Percentiles rank a stretch among this genome's conserved stretches.
Evolutionary conservation across 1,284 basidiomycete species (phyloP).

Genomic region (Cryptococcus jaspeensis): DNA sequence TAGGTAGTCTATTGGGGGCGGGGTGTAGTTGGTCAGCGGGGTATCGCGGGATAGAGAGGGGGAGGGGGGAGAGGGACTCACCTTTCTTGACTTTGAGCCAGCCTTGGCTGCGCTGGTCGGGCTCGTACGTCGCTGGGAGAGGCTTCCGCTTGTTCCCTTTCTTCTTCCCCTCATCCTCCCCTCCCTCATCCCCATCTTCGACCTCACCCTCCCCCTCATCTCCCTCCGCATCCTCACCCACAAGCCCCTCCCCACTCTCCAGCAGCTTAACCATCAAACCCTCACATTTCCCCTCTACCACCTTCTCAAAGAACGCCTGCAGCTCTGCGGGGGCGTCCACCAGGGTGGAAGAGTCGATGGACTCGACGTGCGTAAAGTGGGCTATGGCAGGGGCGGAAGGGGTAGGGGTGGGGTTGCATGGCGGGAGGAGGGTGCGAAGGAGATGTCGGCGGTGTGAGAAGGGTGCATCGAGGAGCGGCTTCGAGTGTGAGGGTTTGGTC

Average conservation of each 20-base stretch:
- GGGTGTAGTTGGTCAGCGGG: background rate
- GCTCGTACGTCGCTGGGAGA: constrained; percentile 84
- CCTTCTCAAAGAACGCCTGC: constrained; percentile 73
- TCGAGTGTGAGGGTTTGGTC: too few relatives aligned
- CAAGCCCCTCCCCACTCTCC: constrained; percentile 47
- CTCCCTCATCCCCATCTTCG: constrained; percentile 28
- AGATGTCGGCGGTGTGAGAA: constrained; percentile 71
- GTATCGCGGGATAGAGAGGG: constrained; percentile 60
- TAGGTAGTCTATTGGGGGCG: constrained; percentile 38
- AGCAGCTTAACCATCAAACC: constrained; percentile 90
- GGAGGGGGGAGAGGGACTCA: constrained; percentile 12
- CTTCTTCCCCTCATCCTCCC: constrained; percentile 29
- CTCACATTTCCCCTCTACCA: constrained; percentile 80
- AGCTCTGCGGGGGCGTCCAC: constrained; percentile 58
- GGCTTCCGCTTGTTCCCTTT: constrained; percentile 60
- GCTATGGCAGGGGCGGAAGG: constrained; percentile 58
- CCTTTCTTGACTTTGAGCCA: constrained; percentile 82
- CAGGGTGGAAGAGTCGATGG: constrained; percentile 62
- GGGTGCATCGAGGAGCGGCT: constrained; percentile 69
- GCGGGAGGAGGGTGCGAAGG: constrained; percentile 61
- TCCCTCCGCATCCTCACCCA: constrained; percentile 40
- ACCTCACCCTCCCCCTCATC: constrained; percentile 36
- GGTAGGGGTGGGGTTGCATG: constrained; percentile 51
- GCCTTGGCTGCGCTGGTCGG: constrained; percentile 61
- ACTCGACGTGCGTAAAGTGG: constrained; percentile 72